A percentile compares a stretch with the other conserved stretches of the same genome.
Conservation (phyloP, 2,329 filamentous ascomycete species). For the Plectosphaerella plurivora region DNA sequence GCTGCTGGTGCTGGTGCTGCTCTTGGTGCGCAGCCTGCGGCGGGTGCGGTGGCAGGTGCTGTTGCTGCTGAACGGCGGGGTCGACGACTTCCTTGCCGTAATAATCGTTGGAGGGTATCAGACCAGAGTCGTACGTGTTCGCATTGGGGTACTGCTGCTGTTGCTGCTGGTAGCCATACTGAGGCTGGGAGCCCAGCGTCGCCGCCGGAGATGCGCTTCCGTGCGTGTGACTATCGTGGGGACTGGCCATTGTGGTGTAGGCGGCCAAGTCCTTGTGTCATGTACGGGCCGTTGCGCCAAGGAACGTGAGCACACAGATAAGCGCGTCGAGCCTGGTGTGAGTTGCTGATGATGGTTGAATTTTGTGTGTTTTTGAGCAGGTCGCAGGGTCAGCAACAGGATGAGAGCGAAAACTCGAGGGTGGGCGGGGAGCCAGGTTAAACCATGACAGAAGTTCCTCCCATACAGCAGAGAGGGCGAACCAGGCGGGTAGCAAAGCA, state of each 20-base stretch:
- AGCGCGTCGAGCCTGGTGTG: too few relatives aligned
- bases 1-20: not conserved
- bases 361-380: too few relatives aligned
- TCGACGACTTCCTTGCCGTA: not conserved
- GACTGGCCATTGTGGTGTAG: not conserved
- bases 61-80: not conserved
- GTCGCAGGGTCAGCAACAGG: too few relatives aligned
- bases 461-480: too few relatives aligned
- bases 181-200: not conserved
- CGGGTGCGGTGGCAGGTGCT: not conserved
- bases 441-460: too few relatives aligned
- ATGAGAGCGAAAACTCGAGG: too few relatives aligned
- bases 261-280: too few relatives aligned
- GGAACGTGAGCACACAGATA: too few relatives aligned
- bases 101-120: not conserved
- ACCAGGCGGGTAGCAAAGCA: too few relatives aligned
- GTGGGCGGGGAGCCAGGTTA: too few relatives aligned
- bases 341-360: too few relatives aligned
- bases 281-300: too few relatives aligned
- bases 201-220: not conserved
- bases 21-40: not conserved
- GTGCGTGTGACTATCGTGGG: not conserved
- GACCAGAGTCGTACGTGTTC: not conserved
- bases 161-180: slow-evolving; percentile 3
- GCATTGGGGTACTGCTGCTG: not conserved